Conservation (phyloP, 2,329 filamentous ascomycete genomes). For the Aspergillus sp. region DNA sequence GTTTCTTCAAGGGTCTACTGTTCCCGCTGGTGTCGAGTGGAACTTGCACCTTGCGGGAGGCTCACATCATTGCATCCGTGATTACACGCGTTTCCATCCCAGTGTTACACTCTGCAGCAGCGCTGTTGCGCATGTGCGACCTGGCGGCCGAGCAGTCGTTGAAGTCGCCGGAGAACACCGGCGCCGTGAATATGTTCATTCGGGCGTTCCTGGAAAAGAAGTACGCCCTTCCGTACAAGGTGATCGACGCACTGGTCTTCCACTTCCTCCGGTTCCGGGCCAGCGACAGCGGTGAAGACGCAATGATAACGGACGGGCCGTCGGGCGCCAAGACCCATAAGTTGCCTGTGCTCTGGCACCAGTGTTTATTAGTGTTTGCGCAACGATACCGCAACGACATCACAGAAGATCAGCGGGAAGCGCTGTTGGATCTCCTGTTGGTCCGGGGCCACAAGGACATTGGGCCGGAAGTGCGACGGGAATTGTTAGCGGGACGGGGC, state of each 20-base stretch:
- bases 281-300: conserved; percentile 50
- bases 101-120: conserved; percentile 84
- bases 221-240: conserved; percentile 89
- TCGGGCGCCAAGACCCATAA: conserved; percentile 49
- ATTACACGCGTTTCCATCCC: conserved; percentile 78
- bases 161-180: conserved; percentile 68
- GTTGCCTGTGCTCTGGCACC: conserved; percentile 92
- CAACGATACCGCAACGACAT: conserved; percentile 94
- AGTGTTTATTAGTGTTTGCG: conserved; percentile 83
- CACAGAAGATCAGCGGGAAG: conserved; percentile 88
- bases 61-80: conserved; percentile 81
- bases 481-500: conserved; percentile 79
- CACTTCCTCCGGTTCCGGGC: conserved; percentile 87
- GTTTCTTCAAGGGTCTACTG: conserved; percentile 93
- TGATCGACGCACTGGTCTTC: conserved; percentile 89
- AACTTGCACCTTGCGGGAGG: conserved; percentile 86
- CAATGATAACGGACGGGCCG: conserved; percentile 36
- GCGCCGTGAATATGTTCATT: conserved; percentile 92
- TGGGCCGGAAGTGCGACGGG: conserved; percentile 80
- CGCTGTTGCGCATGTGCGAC: conserved; percentile 84
- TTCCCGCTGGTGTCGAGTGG: conserved; percentile 81
- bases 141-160: conserved; percentile 86
- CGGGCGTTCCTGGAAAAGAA: conserved; percentile 90
- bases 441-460: conserved; percentile 80
- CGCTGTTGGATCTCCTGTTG: conserved; percentile 76